Base-by-base conservation (phyloP, 768 basidiomycete species). In the Kwoniella sp. region DNA sequence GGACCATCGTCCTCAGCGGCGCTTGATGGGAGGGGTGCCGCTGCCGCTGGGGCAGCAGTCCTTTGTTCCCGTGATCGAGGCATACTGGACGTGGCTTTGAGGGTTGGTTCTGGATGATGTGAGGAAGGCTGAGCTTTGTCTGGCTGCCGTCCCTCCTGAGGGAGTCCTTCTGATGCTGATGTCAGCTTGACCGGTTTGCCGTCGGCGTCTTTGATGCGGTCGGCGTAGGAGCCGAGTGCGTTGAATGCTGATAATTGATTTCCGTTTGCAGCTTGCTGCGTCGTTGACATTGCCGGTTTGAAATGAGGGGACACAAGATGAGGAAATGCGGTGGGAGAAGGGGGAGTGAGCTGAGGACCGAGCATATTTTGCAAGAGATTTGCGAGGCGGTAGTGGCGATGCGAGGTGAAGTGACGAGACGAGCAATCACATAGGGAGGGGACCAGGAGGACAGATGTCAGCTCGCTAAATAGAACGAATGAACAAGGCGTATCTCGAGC, bases 151-250 rank as follows among this genome's bases (percentile, higher is more conserved):
- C 37, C 20, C 29, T 5, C 15, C 36, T n/a, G 36, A 14, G 6
- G 36, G 15, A 11, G n/a, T n/a, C n/a, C n/a, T n/a, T n/a, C n/a
- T 23, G 42, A 14, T 36, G 33, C 14, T 27, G 33, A 9, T 34
- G 39, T 23, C 20, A 20, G 1, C n/a, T 42, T 50, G 39, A 19
- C 29, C 29, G 47, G 26, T 15, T 55, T 48, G 5, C 52, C 53
- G 26, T 42, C 42, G n/a, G 47, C 45, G 29, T 62, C 60, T 50
- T 62, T 58, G 45, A 63, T 69, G 8, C 62, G 37, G 44, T 66
- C 67, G 48, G 67, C 67, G 42, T 66, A 69, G 4, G 67, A 69
- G 11, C 64, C 67, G 22, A 69, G 62, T 11, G 67, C 64, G 38
- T 64, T 62, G 60, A 69, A 69, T 7, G 63, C 65, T 25, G 64